Percentiles rank a stretch among this genome's conserved stretches.
Conservation (phyloP, 2,329 filamentous ascomycete species). For the Rachicladosporium sp. region DNA sequence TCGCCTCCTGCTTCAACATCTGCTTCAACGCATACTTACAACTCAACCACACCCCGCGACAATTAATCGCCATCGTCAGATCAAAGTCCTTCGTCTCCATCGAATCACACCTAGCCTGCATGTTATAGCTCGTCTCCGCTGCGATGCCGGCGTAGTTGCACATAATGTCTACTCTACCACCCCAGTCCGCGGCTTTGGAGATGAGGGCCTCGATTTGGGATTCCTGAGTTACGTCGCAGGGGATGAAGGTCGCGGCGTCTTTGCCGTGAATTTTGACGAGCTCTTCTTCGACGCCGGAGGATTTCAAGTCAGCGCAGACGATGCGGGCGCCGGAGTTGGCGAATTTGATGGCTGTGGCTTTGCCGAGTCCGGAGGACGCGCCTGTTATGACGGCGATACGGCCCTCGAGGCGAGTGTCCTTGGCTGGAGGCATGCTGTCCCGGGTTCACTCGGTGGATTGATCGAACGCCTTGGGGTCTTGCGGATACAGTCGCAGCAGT, state of each 20-base stretch:
- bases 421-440: not conserved
- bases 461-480: too few relatives aligned
- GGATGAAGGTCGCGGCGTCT: constrained; percentile 12
- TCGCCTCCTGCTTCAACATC: constrained; percentile 29
- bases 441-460: too few relatives aligned
- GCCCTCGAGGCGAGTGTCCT: constrained; percentile 11
- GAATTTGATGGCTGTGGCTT: constrained; percentile 17
- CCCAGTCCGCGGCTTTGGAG: constrained; percentile 13
- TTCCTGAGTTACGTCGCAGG: constrained; percentile 16
- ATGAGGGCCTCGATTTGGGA: constrained; percentile 13
- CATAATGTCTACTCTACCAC: constrained; percentile 16
- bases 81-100: constrained; percentile 14
- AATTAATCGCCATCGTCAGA: constrained; percentile 21
- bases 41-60: constrained; percentile 29
- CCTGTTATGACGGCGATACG: constrained; percentile 19
- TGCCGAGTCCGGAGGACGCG: constrained; percentile 16
- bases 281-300: constrained; percentile 11
- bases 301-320: constrained; percentile 15
- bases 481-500: too few relatives aligned
- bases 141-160: constrained; percentile 17
- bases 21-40: constrained; percentile 29
- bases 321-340: constrained; percentile 15
- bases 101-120: constrained; percentile 9
- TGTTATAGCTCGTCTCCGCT: constrained; percentile 5
- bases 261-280: constrained; percentile 12